Evolutionary conservation across 352 stramenopile species (phyloP), one percentile per base, ranked within the genome.

Genomic region (Pythium volutum): DNA sequence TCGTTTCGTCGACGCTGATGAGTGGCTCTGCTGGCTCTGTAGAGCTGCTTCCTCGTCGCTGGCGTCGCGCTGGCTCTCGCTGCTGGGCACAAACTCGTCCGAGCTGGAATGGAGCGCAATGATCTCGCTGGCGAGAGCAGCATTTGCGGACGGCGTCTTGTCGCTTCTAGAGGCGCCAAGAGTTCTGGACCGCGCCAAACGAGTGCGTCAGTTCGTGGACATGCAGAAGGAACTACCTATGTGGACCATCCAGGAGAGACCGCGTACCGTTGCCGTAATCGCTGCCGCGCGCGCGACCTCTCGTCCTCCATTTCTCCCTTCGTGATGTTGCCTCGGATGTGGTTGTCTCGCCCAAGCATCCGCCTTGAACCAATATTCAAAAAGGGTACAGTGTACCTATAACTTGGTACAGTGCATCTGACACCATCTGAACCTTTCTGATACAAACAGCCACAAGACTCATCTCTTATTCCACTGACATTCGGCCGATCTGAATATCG

Each of bases 321-420:
- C 29, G 4, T 25, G 34, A 8, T 57, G 23, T 33, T 57, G 36
- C 36, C 26, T 25, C 27, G 9, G 11, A 38, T 56, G 36, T 46
- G 26, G 29, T 31, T 23, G 27, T 43, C 31, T 25, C 38, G 12
- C 29, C 22, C 20, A 29, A 15, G 41, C 46, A 39, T 18, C 23
- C 36, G 3, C 15, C 45, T n/a, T n/a, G n/a, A 27, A 10, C 22
- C 27, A 52, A 62, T 22, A 51, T 70, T 70, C 64, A 60, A 70
- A 70, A 66, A 62, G 18, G 64, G 64, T 66, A 70, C 64, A 63
- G 0, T 50, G 64, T 66, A 66, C 57, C 63, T 12, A 10, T 1
- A 42, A 1, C 15, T 0, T 48, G 55, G 49, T 65, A 70, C 62
- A 50, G 38, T 8, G 9, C 10, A 43, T 49, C 42, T 49, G 42